These are phyloP conservation scores for Candida loeiensis DNA, from an alignment of 805 yeast genomes.

Conservation along the genomic window DNA sequence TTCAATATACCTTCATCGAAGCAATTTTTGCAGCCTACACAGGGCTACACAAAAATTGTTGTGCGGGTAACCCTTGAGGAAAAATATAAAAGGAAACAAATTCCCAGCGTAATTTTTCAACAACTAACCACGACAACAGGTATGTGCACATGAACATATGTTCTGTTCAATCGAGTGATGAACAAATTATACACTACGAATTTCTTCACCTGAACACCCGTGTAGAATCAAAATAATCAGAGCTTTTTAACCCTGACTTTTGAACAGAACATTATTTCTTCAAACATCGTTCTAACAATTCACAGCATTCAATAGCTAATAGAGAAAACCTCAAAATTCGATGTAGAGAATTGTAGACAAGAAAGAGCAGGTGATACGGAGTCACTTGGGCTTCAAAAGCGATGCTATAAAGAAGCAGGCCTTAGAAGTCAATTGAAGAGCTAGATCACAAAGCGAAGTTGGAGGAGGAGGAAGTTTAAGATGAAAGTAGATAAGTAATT, in stretches of 20 bases:
- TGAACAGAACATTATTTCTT: background rate
- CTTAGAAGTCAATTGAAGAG: too few species aligned
- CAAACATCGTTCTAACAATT: constrained; percentile 3
- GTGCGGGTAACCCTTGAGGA: constrained; percentile 6
- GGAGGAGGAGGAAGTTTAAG: too few species aligned
- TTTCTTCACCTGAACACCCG: constrained; percentile 68
- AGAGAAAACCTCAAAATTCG: constrained; percentile 3
- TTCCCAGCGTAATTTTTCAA: constrained; percentile 1
- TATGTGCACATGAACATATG: constrained; percentile 4
- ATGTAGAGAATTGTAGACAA: background rate
- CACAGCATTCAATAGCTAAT: constrained; percentile 5
- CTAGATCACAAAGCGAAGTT: too few species aligned
- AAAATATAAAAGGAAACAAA: constrained; percentile 2
- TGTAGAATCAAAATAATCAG: constrained; percentile 57
- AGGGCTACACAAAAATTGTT: constrained; percentile 2
- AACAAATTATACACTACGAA: constrained; percentile 43
- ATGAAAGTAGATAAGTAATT: too few species aligned
- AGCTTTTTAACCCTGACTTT: constrained; percentile 68
- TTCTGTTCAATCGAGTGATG: constrained; percentile 22
- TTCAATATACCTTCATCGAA: background rate
- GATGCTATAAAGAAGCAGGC: too few species aligned
- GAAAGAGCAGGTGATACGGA: too few species aligned
- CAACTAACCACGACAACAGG: constrained; percentile 6
- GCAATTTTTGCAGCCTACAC: background rate
- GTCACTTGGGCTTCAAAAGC: too few species aligned